Percentiles rank a stretch among this genome's conserved stretches.
These are phyloP conservation scores for Hypoxylon sp. DNA, from an alignment of 2,329 filamentous ascomycete genomes.

Conservation along the genomic window DNA sequence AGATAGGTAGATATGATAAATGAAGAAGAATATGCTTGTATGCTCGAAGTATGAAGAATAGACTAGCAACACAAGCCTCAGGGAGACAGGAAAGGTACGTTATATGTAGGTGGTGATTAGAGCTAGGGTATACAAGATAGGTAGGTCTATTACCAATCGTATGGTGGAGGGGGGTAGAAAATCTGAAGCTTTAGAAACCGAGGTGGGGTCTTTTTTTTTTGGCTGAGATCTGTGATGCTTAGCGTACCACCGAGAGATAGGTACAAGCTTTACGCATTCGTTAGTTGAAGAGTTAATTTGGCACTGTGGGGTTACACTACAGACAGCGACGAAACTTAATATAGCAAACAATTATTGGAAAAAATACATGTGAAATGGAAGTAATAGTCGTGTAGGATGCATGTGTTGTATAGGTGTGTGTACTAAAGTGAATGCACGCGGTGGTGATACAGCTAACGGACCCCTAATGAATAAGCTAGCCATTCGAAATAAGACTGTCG, in stretches of 20 bases:
- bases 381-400: conserved; percentile 7
- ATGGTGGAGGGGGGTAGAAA: conserved; percentile 30
- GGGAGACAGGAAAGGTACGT: conserved; percentile 41
- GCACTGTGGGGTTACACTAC: conserved; percentile 25
- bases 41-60: conserved; percentile 18
- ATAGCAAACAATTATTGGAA: conserved; percentile 13
- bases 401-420: conserved; percentile 8
- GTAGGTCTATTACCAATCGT: conserved; percentile 41
- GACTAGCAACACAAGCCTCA: conserved; percentile 17
- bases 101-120: conserved; percentile 61
- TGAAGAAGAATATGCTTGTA: conserved; percentile 7
- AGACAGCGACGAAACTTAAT: conserved; percentile 26
- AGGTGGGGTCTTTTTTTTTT: conserved; percentile 32
- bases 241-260: conserved; percentile 17
- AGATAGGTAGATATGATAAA: conserved; percentile 6
- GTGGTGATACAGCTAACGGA: conserved; percentile 24
- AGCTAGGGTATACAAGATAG: conserved; percentile 17
- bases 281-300: conserved; percentile 4
- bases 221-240: conserved; percentile 20
- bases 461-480: conserved; percentile 13
- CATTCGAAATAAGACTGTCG: conserved; percentile 25
- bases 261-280: conserved; percentile 5
- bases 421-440: conserved; percentile 14
- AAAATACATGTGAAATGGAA: neutral
- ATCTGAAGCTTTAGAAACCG: conserved; percentile 42